Evolutionary conservation across 2,329 filamentous ascomycete species (phyloP).

Genomic region (Arachnomyces sp.): DNA sequence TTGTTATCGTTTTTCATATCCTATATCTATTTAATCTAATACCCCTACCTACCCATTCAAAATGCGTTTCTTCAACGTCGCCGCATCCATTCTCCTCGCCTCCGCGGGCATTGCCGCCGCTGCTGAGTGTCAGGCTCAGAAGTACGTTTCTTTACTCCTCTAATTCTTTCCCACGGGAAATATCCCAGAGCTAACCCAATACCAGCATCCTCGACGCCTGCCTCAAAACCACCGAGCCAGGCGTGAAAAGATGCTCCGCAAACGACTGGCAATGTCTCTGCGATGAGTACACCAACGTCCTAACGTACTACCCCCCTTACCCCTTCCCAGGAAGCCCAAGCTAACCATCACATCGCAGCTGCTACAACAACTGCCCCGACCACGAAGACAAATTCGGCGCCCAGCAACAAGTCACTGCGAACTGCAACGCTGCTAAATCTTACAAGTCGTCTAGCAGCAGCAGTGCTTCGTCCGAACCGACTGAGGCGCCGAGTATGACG

Average conservation of each 20-base stretch:
- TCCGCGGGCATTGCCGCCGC: slow-evolving; percentile 1
- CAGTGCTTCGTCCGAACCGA: background rate
- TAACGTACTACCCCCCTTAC: no score
- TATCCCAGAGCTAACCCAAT: background rate
- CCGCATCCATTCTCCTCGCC: slow-evolving; percentile 4
- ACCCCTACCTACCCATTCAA: slow-evolving; percentile 2
- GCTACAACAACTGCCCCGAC: slow-evolving; percentile 58
- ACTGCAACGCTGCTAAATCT: slow-evolving; percentile 38
- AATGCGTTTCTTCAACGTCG: slow-evolving; percentile 10
- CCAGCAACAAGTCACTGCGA: slow-evolving; percentile 26
- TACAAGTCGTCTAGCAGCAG: background rate
- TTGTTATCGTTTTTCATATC: slow-evolving; percentile 1
- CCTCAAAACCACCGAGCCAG: slow-evolving; percentile 32
- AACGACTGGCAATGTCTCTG: slow-evolving; percentile 54
- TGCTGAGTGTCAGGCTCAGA: slow-evolving; percentile 13
- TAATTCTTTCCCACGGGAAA: background rate
- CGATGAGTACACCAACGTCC: slow-evolving; percentile 45
- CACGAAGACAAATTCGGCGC: slow-evolving; percentile 31
- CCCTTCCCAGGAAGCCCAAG: no score
- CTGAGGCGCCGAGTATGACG: no score
- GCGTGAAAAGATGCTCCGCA: slow-evolving; percentile 36
- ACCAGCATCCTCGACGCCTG: slow-evolving; percentile 47
- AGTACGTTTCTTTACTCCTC: slow-evolving; percentile 7
- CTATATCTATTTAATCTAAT: background rate
- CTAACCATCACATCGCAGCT: slow-evolving; percentile 29